Evolutionary conservation across 2,329 filamentous ascomycete species (phyloP), one percentile per base, ranked within the genome.

Genomic region (Fusarium xyrophilum): DNA sequence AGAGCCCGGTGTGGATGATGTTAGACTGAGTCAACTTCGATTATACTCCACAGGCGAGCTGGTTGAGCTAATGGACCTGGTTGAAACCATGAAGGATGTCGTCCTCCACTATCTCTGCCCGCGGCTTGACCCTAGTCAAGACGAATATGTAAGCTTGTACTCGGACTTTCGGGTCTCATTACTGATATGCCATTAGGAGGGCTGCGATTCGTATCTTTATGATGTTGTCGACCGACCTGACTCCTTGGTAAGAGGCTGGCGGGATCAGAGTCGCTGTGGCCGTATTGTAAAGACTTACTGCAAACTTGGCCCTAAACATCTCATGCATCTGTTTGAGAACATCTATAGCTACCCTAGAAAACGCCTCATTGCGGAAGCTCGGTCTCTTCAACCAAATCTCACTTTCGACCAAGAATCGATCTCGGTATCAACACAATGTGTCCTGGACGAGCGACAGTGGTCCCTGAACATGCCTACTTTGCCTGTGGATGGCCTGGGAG

Each of bases 281-380:
- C 79, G 80, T 21, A 79, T 82, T 35, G 73, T 82, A 40, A 80
- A 81, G 63, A 82, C 81, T 2, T 82, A 82, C 61, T 76, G 83
- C 69, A 87, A 86, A 75, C 78, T 87, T 11, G 77, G 79, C 7
- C 85, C 85, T 0, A 74, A 79, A 14, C 79, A 84, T 56, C 78
- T 88, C n/a, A 79, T 85, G 65, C 76, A 82, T 62, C 80, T 86
- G 58, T 79, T 86, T 43, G 78, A 82, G 30, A 79, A 82, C 55
- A 80, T 80, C 21, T 82, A 82, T 70, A 79, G 77, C 55, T 84
- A 82, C 43, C 81, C 81, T 25, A 82, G 81, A 48, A 76, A 75
- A 32, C 80, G 81, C 13, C 80, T 86, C 12, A 78, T 86, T 14
- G 68, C 73, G 8, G 80, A 81, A 55, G 77, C 84, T 7, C 79